Evolutionary conservation across 768 basidiomycete species (phyloP), one percentile per base, ranked within the genome.

Genomic region (Holtermanniella nyarrowii): DNA sequence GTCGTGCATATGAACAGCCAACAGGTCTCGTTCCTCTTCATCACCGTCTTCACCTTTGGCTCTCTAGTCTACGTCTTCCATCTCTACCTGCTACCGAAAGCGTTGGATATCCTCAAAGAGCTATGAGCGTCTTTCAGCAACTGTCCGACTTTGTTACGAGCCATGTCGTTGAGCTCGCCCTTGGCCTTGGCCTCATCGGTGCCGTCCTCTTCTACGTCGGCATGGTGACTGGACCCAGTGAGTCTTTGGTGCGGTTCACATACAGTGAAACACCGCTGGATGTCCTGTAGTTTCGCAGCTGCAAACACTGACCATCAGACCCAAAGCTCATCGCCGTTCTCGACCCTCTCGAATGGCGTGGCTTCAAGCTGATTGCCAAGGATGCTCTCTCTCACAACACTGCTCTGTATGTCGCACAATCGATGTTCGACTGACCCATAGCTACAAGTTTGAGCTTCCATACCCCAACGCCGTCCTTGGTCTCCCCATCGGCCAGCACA

Each of bases 401-500:
- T 37, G 93, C 95, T 65, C 78, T 89, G 88, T 96, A 57, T 53
- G 83, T 60, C 12, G 37, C 31, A 14, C 13, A 13, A n/a, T n/a
- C 37, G 4, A 71, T 39, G 27, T 18, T 12, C 14, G 3, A 12
- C 46, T 54, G 47, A 41, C 42, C 48, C 37, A 41, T 64, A 95
- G 91, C 61, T 96, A 97, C 77, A 89, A 89, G 52, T 95, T 95
- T 73, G 82, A 78, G 21, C 78, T 96, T 16, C 87, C 88, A 26
- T 76, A 78, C 56, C 65, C 78, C 7, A 78, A 80, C 26, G 85
- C 87, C 67, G 76, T 84, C 47, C 83, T 99, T 14, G 93, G 93
- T 52, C 83, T 99, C 2, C 95, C 95, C 52, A 83, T 89, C 58
- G 95, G 95, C 46, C 89, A 96, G 75, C 95, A 99, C 77, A 88